phyloP scores from a whole-genome alignment of 2,329 filamentous ascomycete genomes.

The Ceratocystis albifundus region DNA sequence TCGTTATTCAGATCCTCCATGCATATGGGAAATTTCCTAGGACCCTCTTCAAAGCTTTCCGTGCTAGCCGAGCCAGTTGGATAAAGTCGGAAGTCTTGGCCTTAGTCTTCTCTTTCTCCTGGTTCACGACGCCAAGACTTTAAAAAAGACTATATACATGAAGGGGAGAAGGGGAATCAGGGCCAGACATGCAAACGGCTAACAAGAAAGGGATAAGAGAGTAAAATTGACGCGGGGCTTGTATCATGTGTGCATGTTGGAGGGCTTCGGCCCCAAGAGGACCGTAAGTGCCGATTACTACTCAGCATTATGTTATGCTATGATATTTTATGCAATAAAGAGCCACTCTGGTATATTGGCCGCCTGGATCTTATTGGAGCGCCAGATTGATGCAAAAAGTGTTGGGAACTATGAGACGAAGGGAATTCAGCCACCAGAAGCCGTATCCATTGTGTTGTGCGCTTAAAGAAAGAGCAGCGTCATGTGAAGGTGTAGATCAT shows the following conservation, averaged over 20 bases:
- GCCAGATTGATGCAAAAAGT: not conserved
- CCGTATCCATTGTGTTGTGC: not conserved
- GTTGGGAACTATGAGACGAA: not conserved
- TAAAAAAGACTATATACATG: not conserved
- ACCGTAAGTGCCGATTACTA: no score
- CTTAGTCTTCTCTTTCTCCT: not conserved
- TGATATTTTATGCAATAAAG: no score
- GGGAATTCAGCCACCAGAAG: not conserved
- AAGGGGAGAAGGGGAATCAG: no score
- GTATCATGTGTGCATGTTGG: not conserved
- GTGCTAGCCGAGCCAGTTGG: slow-evolving; percentile 1
- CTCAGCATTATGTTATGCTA: no score
- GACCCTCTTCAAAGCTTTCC: not conserved
- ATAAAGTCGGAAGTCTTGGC: not conserved
- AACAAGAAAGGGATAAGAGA: not conserved
- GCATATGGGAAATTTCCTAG: not conserved
- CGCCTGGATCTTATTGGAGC: not conserved
- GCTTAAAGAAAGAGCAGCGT: not conserved
- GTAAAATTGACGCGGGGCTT: not conserved
- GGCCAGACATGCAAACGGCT: not conserved
- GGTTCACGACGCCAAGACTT: not conserved
- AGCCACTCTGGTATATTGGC: no score
- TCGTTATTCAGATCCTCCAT: no score
- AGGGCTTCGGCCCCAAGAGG: not conserved
- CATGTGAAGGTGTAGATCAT: not conserved